Base-by-base conservation (phyloP, 108 stramenopile genomes). In the Stephanodiscus minutulus region DNA sequence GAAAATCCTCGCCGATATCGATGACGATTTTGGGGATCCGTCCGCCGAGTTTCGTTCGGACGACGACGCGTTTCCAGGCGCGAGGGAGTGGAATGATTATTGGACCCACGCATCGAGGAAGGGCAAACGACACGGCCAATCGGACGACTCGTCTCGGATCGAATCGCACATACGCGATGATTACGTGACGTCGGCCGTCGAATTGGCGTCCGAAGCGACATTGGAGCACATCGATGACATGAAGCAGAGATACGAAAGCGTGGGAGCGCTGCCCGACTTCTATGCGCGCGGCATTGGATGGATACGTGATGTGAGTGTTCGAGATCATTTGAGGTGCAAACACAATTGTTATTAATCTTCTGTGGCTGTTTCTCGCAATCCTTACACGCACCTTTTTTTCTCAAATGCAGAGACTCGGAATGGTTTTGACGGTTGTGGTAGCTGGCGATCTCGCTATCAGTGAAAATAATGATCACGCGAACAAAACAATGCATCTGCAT, bases 221-320 rank as follows among this genome's bases (percentile, higher is more conserved):
- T 46, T 46, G 4, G 13, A 64, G 1, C 55, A 73, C 44, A 35
- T 64, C 13, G 20, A 21, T 7, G 44, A 73, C 18, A 73, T 73
- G 63, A 64, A 58, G 44, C 15, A 44, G 22, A 37, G 72, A 27
- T 67, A 67, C 18, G 66, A 54, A 24, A 27, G 25, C 17, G 66
- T 54, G 1, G 48, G 35, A 4, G 66, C 66, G 5, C 58, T 73
- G 55, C 63, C 72, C 8, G 72, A 73, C 63, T 73, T 55, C 58
- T 39, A 54, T 20, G 54, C 46, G 0, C 54, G 72, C 4, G 72
- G 72, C 7, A 24, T 64, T 12, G 72, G 72, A 46, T 73, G 72
- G 72, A 65, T 73, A 29, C n/a, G 43, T 31, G 41, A 73, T 31
- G 20, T 53, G 52, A 53, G 52, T 52, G 5, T 52, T 52, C 5